Evolutionary conservation across 257 asterid species (phyloP).

Genomic region (Rhazya stricta): DNA sequence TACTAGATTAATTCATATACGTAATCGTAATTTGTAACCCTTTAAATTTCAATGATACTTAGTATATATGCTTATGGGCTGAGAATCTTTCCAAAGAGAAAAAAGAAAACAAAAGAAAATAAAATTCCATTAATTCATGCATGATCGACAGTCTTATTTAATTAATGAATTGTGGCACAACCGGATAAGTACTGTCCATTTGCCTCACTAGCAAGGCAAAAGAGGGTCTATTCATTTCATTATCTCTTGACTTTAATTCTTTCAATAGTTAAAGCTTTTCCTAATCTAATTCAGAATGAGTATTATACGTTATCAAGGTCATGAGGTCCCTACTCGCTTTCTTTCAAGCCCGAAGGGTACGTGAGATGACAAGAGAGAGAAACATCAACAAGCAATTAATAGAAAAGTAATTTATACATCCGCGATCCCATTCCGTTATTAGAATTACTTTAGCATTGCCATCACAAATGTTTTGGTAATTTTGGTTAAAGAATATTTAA

Average conservation of each 20-base stretch:
- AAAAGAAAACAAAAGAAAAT: too few species aligned
- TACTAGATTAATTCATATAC: too few species aligned
- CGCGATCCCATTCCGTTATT: too few species aligned
- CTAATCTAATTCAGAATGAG: background rate
- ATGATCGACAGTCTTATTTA: too few species aligned
- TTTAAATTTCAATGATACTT: too few species aligned
- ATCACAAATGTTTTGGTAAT: too few species aligned
- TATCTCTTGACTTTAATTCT: background rate
- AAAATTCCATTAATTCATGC: too few species aligned
- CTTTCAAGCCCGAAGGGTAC: background rate
- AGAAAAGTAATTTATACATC: background rate
- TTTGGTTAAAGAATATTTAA: too few species aligned
- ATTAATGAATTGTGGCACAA: background rate
- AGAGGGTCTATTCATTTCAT: background rate
- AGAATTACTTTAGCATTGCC: too few species aligned
- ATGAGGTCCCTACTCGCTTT: background rate
- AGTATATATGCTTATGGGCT: too few species aligned
- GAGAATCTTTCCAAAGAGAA: too few species aligned
- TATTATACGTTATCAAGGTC: background rate
- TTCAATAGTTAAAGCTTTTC: background rate
- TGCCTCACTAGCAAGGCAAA: background rate
- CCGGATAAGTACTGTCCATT: background rate
- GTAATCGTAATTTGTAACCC: too few species aligned
- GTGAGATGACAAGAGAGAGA: background rate
- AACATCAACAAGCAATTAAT: background rate